Percentiles rank a stretch among this genome's conserved stretches.
Conservation (phyloP, 371 early-diverging fungal genomes). For the Rhizopus stolonifer region DNA sequence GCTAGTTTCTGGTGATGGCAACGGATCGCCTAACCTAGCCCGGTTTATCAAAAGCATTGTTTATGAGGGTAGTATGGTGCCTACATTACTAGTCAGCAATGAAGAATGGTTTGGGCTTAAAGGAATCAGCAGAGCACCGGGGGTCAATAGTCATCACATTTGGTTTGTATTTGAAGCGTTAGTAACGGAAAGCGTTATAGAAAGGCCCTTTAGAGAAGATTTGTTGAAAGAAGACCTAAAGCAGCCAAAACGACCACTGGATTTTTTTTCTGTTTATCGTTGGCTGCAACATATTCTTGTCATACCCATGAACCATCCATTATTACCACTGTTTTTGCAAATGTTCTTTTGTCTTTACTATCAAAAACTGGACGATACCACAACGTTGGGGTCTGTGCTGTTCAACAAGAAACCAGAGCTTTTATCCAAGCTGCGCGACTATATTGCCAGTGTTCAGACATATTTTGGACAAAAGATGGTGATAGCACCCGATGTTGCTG, state of each 20-base stretch:
- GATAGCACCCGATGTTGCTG: slow-evolving; percentile 4
- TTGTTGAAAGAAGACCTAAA: slow-evolving; percentile 21
- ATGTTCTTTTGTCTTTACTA: slow-evolving; percentile 68
- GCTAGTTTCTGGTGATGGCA: slow-evolving; percentile 14
- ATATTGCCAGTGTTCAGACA: slow-evolving; percentile 46
- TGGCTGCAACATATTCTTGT: slow-evolving; percentile 57
- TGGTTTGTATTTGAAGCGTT: slow-evolving; percentile 67
- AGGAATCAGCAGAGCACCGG: slow-evolving; percentile 40
- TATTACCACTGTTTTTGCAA: slow-evolving; percentile 59
- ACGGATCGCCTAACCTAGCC: slow-evolving; percentile 16
- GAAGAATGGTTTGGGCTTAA: slow-evolving; percentile 49
- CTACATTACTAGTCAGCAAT: slow-evolving; percentile 41
- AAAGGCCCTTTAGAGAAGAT: slow-evolving; percentile 39
- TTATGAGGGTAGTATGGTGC: slow-evolving; percentile 38
- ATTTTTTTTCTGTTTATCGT: slow-evolving; percentile 54
- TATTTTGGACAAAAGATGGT: slow-evolving; percentile 40
- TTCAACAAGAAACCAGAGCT: slow-evolving; percentile 48
- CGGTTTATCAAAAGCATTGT: slow-evolving; percentile 40
- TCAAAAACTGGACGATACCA: slow-evolving; percentile 13
- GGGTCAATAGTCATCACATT: slow-evolving; percentile 39
- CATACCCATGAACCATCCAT: slow-evolving; percentile 49
- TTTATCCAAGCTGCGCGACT: slow-evolving; percentile 46
- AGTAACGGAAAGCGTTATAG: slow-evolving; percentile 51
- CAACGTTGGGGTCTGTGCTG: slow-evolving; percentile 52
- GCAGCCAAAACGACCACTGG: slow-evolving; percentile 9